Conservation (phyloP, 2,329 filamentous ascomycete genomes). For the Phaeosphaeriaceae sp. region DNA sequence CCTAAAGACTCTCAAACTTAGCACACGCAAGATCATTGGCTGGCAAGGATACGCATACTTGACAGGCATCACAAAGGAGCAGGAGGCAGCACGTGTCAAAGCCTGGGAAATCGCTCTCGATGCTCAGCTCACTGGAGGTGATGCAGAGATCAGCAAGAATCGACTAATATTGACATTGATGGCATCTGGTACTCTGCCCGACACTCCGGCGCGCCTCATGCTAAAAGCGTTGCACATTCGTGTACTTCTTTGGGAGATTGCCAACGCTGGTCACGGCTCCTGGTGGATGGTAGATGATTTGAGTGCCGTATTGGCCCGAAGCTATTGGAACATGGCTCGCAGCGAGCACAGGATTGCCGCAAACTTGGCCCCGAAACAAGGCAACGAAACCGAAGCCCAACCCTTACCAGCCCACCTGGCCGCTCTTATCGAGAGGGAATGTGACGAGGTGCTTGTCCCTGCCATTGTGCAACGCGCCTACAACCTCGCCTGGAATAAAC, state of each 20-base stretch:
- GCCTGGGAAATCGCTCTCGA: constrained; percentile 94
- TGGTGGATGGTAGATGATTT: constrained; percentile 70
- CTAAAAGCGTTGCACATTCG: constrained; percentile 90
- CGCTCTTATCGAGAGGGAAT: constrained; percentile 76
- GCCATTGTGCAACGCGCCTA: constrained; percentile 83
- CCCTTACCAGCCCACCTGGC: constrained; percentile 78
- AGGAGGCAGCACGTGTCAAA: constrained; percentile 85
- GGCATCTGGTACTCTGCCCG: constrained; percentile 84
- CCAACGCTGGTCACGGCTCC: constrained; percentile 69
- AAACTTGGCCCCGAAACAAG: constrained; percentile 35
- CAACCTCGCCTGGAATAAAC: constrained; percentile 86
- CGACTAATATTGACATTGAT: constrained; percentile 84
- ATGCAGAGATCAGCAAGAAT: constrained; percentile 87
- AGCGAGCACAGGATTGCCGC: constrained; percentile 62
- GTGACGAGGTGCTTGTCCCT: constrained; percentile 79
- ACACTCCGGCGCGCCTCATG: constrained; percentile 84
- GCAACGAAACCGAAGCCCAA: constrained; percentile 65
- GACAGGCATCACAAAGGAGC: constrained; percentile 80
- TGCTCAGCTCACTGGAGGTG: constrained; percentile 88
- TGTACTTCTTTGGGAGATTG: constrained; percentile 82
- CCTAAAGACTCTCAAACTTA: constrained; percentile 82
- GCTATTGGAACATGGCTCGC: constrained; percentile 82
- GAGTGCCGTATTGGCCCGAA: constrained; percentile 74
- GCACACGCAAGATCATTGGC: constrained; percentile 78
- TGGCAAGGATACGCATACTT: constrained; percentile 77